A percentile compares a stretch with the other conserved stretches of the same genome.
These are phyloP conservation scores for Wickerhamomyces sp. DNA, from an alignment of 1,139 yeast genomes.

Conservation along the genomic window DNA sequence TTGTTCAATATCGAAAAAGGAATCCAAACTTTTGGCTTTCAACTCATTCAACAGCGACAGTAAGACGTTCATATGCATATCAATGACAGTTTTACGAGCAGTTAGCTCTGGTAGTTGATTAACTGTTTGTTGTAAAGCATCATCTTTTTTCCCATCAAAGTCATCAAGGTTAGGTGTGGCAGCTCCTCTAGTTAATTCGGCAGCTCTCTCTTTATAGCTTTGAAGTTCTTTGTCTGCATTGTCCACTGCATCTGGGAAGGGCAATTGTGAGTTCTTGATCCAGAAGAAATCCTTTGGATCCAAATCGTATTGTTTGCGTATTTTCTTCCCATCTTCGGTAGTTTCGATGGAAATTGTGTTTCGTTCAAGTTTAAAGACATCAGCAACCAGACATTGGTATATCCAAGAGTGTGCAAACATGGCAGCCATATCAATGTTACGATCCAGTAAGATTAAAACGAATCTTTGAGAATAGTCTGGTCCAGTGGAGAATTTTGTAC, in stretches of 20 bases:
- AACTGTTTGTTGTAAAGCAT: constrained; percentile 81
- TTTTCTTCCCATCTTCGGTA: constrained; percentile 34
- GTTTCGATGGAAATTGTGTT: constrained; percentile 65
- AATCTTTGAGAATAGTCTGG: constrained; percentile 47
- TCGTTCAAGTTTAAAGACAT: constrained; percentile 75
- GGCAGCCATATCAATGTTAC: constrained; percentile 84
- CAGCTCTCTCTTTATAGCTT: constrained; percentile 80
- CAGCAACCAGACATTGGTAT: constrained; percentile 93
- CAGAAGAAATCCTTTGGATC: constrained; percentile 94
- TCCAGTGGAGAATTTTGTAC: constrained; percentile 41
- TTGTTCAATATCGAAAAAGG: constrained; percentile 92
- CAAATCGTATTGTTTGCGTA: constrained; percentile 65
- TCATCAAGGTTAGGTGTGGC: constrained; percentile 69
- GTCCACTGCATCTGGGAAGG: constrained; percentile 98
- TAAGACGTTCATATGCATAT: constrained; percentile 95
- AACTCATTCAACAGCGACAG: constrained; percentile 79
- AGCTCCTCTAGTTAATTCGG: constrained; percentile 73
- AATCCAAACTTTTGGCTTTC: constrained; percentile 80
- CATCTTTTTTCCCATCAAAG: constrained; percentile 61
- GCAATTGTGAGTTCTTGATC: constrained; percentile 76
- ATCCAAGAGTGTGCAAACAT: constrained; percentile 99
- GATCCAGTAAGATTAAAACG: constrained; percentile 76
- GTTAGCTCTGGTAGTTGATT: constrained; percentile 91
- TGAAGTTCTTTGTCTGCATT: constrained; percentile 83
- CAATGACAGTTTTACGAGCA: constrained; percentile 80